phyloP scores from a whole-genome alignment of 768 basidiomycete genomes.

The Tephrocybe sp. region DNA sequence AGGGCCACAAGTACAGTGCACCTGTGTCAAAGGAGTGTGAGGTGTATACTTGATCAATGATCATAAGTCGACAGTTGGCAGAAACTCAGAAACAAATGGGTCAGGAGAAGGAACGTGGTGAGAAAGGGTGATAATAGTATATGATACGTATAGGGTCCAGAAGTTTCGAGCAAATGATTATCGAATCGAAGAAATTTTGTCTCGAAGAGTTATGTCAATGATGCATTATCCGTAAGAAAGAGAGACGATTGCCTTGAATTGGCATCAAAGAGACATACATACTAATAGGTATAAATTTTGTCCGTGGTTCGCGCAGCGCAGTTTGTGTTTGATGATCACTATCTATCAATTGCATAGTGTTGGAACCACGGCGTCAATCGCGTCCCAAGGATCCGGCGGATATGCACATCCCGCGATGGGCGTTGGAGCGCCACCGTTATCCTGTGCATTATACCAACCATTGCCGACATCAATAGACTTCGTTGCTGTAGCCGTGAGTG shows the following conservation, averaged over 20 bases:
- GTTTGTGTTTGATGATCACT: constrained; percentile 1
- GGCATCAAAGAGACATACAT: constrained; percentile 3
- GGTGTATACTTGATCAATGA: too few relatives aligned
- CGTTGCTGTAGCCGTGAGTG: constrained; percentile 34
- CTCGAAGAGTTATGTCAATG: neutral
- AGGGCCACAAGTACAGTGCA: neutral
- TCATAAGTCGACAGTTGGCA: neutral
- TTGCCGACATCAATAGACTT: constrained; percentile 39
- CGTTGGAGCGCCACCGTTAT: constrained; percentile 45
- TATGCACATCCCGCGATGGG: constrained; percentile 55
- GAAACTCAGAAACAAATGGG: neutral
- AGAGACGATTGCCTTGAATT: neutral
- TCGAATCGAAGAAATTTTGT: neutral
- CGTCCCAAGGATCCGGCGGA: constrained; percentile 48
- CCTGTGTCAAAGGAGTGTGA: too few relatives aligned
- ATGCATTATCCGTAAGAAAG: neutral
- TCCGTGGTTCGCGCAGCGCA: constrained; percentile 10
- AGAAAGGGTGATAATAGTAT: neutral
- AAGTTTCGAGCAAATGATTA: neutral
- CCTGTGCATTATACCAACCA: constrained; percentile 57
- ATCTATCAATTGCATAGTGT: constrained; percentile 19
- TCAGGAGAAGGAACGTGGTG: neutral
- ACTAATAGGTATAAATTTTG: too few relatives aligned
- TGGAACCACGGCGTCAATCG: constrained; percentile 31
- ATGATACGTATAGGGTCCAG: neutral